These are phyloP conservation scores for Colletotrichum sublineola DNA, from an alignment of 2,329 filamentous ascomycete species.

Conservation along the genomic window DNA sequence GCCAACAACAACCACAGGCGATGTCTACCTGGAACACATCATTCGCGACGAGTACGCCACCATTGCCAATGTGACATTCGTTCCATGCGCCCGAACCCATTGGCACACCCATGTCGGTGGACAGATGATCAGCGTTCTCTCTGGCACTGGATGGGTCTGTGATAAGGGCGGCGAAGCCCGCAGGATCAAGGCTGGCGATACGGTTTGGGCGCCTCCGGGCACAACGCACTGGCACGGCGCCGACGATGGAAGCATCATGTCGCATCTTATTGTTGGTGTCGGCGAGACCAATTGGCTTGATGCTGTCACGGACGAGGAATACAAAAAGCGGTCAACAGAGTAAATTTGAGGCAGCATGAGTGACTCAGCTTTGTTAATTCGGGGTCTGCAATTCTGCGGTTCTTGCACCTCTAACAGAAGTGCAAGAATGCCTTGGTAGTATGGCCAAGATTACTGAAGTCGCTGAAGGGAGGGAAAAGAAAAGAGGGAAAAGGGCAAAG, in stretches of 20 bases:
- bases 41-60: constrained; percentile 10
- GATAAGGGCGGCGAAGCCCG: constrained; percentile 54
- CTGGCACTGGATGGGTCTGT: constrained; percentile 58
- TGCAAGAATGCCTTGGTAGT: too few species aligned
- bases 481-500: too few species aligned
- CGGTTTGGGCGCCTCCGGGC: constrained; percentile 55
- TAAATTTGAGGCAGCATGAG: not conserved
- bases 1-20: constrained; percentile 17
- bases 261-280: constrained; percentile 54
- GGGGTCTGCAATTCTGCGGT: not conserved
- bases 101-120: constrained; percentile 61
- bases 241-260: constrained; percentile 55
- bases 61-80: constrained; percentile 54
- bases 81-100: constrained; percentile 57
- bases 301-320: constrained; percentile 54
- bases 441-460: too few species aligned
- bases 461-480: too few species aligned
- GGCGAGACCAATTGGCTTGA: constrained; percentile 55
- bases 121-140: constrained; percentile 56
- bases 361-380: not conserved
- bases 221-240: constrained; percentile 61
- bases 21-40: constrained; percentile 19
- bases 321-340: constrained; percentile 40
- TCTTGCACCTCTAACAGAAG: not conserved
- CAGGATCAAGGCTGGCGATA: constrained; percentile 55